phyloP scores from a whole-genome alignment of 306 rosid genomes.

The Lithocarpus polystachyus region DNA sequence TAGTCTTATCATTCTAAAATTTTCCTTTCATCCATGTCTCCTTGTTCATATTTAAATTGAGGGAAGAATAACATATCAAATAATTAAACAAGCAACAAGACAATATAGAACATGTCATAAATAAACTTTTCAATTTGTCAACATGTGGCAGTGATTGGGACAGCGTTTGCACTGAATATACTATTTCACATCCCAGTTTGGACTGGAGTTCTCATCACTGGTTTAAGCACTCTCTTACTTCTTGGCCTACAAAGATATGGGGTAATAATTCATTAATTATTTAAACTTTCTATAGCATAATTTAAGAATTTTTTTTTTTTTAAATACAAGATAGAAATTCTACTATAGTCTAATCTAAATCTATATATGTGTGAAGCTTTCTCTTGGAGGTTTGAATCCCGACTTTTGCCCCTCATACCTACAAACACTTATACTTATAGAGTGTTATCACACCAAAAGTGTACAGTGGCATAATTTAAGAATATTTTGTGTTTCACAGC shows the following conservation, averaged over 20 bases:
- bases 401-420: rapidly evolving
- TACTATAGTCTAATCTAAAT: too few relatives aligned
- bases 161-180: constrained; percentile 82
- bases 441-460: too few relatives aligned
- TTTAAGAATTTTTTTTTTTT: too few relatives aligned
- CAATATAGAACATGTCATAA: not conserved
- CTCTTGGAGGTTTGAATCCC: rapidly evolving
- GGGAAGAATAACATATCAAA: not conserved
- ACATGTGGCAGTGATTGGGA: constrained; percentile 69
- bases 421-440: rapidly evolving
- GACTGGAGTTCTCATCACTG: constrained; percentile 81
- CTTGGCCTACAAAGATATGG: constrained; percentile 85
- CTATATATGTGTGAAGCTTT: too few relatives aligned
- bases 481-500: not conserved
- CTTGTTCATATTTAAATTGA: too few relatives aligned
- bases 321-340: too few relatives aligned
- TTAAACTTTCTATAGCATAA: not conserved
- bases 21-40: too few relatives aligned
- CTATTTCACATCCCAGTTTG: constrained; percentile 73
- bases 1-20: too few relatives aligned
- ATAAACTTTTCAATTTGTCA: not conserved
- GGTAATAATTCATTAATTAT: constrained; percentile 28
- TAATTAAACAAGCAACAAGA: too few relatives aligned
- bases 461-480: too few relatives aligned
- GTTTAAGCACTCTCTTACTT: constrained; percentile 77